Base-by-base conservation (phyloP, 2,329 filamentous ascomycete species). In the Calonectria leucothoes region DNA sequence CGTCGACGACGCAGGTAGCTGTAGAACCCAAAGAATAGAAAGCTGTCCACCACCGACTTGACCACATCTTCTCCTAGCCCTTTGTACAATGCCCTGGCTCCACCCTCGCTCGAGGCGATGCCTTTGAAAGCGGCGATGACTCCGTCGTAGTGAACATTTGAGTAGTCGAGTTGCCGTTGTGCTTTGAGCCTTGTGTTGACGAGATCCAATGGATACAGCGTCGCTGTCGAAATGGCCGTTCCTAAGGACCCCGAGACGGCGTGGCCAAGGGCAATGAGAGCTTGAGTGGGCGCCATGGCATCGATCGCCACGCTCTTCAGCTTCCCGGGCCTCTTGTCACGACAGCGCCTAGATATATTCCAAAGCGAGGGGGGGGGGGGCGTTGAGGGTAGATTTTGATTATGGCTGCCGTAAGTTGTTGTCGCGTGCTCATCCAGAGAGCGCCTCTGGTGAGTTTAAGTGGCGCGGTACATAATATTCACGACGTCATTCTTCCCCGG, bases 1-100 rank as follows among this genome's bases (percentile, higher is more conserved):
- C 85, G 83, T 64, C 84, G 83, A 57, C 85, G 81, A 57, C 85
- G 81, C 64, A 89, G 81, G 31, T 87, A 83, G 74, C 89, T 94
- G 85, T 98, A 97, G 72, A 94, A 93, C 23, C 96, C 89, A 85
- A 97, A 97, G 87, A 97, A 97, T 66, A 97, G 88, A 82, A 97
- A 96, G 70, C 93, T 94, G 85, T 97, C 95, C 35, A 91, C 88
- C 27, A 93, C 88, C 29, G 91, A 92, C 83, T 94, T 95, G 79
- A 86, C 88, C 14, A 93, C 91, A 80, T 94, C 93, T 42, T 90
- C 88, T 8, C 88, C 84, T 1, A 94, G 83, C 31, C 93, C 93
- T 29, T 87, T 89, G 81, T 94, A 98, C 76, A 98, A 92, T 1
- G 93, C 94, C 66, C 83, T 81, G 23, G 93, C 76, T 4, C 94